Evolutionary conservation across 345 rosid species (phyloP).

Genomic region (Capsella bursapastoris): DNA sequence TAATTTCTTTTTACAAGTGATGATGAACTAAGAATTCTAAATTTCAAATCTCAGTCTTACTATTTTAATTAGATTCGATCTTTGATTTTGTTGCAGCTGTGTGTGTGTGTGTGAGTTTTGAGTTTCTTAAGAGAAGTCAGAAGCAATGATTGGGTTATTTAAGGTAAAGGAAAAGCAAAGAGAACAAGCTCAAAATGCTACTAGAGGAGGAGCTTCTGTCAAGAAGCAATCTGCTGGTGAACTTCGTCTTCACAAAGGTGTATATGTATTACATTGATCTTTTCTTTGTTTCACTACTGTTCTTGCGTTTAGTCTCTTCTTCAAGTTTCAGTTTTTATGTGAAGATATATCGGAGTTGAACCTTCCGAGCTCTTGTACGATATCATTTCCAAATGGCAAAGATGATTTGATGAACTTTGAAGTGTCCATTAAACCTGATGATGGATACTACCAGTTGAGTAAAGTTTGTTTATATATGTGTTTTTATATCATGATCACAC

Average conservation of each 20-base stretch:
- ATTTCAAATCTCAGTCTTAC: background rate
- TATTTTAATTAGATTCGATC: background rate
- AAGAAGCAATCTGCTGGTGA: slow-evolving; percentile 88
- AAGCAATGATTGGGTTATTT: slow-evolving; percentile 75
- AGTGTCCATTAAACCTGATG: slow-evolving; percentile 82
- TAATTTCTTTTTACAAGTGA: background rate
- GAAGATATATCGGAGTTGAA: slow-evolving; percentile 81
- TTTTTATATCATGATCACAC: background rate
- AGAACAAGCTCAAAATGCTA: slow-evolving; percentile 72
- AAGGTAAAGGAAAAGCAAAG: slow-evolving; percentile 90
- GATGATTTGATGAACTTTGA: slow-evolving; percentile 86
- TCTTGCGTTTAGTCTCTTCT: background rate
- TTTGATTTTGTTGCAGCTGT: slow-evolving; percentile 13
- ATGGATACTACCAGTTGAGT: slow-evolving; percentile 81
- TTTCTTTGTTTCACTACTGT: background rate
- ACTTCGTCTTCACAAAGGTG: slow-evolving; percentile 88
- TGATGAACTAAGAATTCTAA: background rate
- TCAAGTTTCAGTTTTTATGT: background rate
- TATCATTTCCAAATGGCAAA: slow-evolving; percentile 79
- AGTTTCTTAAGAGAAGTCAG: slow-evolving; percentile 37
- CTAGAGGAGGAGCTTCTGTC: slow-evolving; percentile 54
- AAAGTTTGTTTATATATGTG: slow-evolving; percentile 17
- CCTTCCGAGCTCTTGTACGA: slow-evolving; percentile 68
- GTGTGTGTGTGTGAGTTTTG: background rate
- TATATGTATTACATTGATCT: background rate